These are phyloP conservation scores for Asterochloris sp. DNA, from an alignment of 139 green algal species.

Conservation along the genomic window DNA sequence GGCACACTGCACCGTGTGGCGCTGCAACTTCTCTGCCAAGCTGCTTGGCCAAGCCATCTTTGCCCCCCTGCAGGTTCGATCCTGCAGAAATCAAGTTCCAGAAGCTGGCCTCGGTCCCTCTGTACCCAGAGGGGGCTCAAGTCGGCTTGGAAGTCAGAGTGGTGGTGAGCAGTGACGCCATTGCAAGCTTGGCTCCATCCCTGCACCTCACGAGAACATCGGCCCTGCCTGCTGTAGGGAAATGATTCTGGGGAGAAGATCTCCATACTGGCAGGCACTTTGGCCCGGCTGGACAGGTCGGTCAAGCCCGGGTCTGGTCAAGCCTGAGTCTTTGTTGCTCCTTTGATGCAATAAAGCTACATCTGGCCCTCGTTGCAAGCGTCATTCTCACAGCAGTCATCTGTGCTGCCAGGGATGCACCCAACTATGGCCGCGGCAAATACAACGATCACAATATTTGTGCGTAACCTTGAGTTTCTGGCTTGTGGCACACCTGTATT, in stretches of 20 bases:
- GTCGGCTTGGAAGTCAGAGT: constrained; percentile 90
- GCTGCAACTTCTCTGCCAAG: constrained; percentile 19
- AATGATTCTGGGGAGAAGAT: constrained; percentile 92
- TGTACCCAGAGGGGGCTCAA: constrained; percentile 68
- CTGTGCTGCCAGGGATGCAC: constrained; percentile 36
- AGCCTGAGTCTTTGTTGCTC: not conserved
- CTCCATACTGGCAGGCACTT: constrained; percentile 84
- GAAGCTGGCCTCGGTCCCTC: constrained; percentile 58
- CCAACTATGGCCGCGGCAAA: constrained; percentile 60
- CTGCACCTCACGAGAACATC: too few species aligned
- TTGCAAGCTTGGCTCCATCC: too few species aligned
- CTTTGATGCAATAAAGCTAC: not conserved
- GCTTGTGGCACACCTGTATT: not conserved
- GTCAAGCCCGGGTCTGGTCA: too few species aligned
- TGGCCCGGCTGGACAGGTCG: constrained; percentile 79
- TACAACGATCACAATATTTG: constrained; percentile 97
- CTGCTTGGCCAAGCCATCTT: constrained; percentile 74
- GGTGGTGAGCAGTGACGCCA: constrained; percentile 25
- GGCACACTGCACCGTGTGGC: not conserved
- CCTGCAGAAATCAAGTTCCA: constrained; percentile 69
- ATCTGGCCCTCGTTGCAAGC: not conserved
- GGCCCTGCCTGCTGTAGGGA: constrained; percentile 23
- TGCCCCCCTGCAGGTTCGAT: constrained; percentile 77
- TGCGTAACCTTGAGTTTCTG: not conserved
- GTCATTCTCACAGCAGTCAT: not conserved